Evolutionary conservation across 2,329 filamentous ascomycete species (phyloP).

Genomic region (Chalaropsis thielavioides): DNA sequence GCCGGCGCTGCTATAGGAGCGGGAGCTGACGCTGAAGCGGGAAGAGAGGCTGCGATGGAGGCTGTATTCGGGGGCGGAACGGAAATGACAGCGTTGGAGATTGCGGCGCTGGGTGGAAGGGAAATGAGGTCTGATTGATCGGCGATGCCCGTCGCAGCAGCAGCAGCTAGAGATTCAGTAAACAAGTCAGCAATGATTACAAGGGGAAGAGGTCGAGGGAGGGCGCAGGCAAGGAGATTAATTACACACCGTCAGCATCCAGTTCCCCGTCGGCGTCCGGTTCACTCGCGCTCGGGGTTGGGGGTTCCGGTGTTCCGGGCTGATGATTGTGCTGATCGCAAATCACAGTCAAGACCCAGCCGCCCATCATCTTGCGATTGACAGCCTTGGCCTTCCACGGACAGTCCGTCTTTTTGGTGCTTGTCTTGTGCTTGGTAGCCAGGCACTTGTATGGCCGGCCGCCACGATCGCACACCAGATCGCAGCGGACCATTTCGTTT

Average conservation of each 20-base stretch:
- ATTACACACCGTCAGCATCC: conserved; percentile 18
- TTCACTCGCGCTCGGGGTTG: conserved; percentile 25
- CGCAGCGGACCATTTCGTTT: conserved; percentile 32
- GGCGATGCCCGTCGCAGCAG: background rate
- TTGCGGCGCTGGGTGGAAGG: background rate
- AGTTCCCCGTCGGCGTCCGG: conserved; percentile 25
- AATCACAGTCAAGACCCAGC: conserved; percentile 32
- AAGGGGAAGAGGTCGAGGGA: background rate
- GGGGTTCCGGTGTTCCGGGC: conserved; percentile 31
- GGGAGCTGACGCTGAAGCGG: background rate
- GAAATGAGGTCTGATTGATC: conserved; percentile 11
- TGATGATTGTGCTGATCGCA: conserved; percentile 34
- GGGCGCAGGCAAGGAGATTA: background rate
- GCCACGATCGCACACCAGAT: conserved; percentile 33
- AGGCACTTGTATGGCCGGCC: conserved; percentile 31
- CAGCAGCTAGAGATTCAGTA: conserved; percentile 1
- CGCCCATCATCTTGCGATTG: conserved; percentile 30
- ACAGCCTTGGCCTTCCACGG: conserved; percentile 34
- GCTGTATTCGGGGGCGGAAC: background rate
- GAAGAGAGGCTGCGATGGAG: background rate
- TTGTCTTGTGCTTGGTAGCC: conserved; percentile 33
- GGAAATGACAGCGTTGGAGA: background rate
- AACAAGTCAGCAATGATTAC: background rate
- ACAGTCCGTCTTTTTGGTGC: conserved; percentile 33
- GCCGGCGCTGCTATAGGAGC: background rate